These are phyloP conservation scores for Kurtzmaniella quercitrusa DNA, from an alignment of 1,139 yeast species.

Conservation along the genomic window DNA sequence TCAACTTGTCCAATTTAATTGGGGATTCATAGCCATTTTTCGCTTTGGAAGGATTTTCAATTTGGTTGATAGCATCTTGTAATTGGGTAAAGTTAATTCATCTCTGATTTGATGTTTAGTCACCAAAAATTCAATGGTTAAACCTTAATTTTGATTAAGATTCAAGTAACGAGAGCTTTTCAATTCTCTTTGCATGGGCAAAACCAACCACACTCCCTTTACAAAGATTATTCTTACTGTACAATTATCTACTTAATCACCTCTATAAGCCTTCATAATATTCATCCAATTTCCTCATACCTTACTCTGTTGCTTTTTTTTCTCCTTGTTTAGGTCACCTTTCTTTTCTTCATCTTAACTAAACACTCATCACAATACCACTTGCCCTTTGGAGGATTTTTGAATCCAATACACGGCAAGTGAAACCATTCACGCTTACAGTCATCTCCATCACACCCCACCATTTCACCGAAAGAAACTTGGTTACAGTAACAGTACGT, in stretches of 20 bases:
- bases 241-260: not conserved
- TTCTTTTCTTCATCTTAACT: constrained; percentile 33
- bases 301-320: not conserved
- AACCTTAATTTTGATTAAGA: too few relatives aligned
- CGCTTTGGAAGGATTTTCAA: too few relatives aligned
- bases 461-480: constrained; percentile 98
- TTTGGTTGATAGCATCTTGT: too few relatives aligned
- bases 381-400: constrained; percentile 89
- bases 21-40: too few relatives aligned
- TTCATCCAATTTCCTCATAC: not conserved
- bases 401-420: constrained; percentile 88
- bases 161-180: too few relatives aligned
- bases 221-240: not conserved
- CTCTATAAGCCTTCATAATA: not conserved
- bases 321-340: constrained; percentile 5
- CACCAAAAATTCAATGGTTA: too few relatives aligned
- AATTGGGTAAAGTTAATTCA: too few relatives aligned
- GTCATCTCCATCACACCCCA: constrained; percentile 93
- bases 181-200: too few relatives aligned
- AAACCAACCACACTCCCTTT: too few relatives aligned
- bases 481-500: constrained; percentile 95
- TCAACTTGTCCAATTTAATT: too few relatives aligned
- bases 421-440: constrained; percentile 98
- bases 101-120: too few relatives aligned
- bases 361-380: constrained; percentile 96